A percentile compares a stretch with the other conserved stretches of the same genome.
phyloP scores from a whole-genome alignment of 331 rosid species.

The Cydonia oblonga region DNA sequence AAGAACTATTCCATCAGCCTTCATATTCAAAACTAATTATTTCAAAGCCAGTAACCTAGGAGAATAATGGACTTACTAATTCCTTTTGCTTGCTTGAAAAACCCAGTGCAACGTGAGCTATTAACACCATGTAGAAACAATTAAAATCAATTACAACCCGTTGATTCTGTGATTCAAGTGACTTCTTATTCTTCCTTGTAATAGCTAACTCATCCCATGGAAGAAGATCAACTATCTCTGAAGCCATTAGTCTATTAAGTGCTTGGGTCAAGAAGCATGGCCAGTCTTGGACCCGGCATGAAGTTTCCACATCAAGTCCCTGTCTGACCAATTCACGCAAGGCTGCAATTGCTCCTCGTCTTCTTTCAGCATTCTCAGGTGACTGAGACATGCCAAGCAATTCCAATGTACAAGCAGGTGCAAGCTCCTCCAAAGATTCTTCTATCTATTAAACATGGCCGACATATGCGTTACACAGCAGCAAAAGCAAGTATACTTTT shows the following conservation, averaged over 20 bases:
- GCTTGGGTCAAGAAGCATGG: conserved; percentile 81
- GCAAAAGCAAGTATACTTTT: background rate
- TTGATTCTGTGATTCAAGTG: conserved; percentile 88
- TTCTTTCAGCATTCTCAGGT: conserved; percentile 65
- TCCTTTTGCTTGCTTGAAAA: conserved; percentile 77
- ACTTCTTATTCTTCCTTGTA: conserved; percentile 81
- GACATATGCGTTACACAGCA: background rate
- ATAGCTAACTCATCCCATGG: conserved; percentile 73
- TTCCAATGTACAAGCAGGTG: conserved; percentile 95
- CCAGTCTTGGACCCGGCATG: conserved; percentile 91
- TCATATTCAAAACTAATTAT: background rate
- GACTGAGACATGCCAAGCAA: conserved; percentile 58
- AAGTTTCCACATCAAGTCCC: conserved; percentile 83
- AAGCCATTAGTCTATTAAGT: conserved; percentile 58
- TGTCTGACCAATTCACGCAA: conserved; percentile 87
- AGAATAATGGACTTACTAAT: conserved; percentile 51
- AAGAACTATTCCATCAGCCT: background rate
- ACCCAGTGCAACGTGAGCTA: conserved; percentile 78
- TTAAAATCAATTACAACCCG: conserved; percentile 66
- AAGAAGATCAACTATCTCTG: conserved; percentile 85
- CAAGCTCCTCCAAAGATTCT: conserved; percentile 97
- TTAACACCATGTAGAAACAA: conserved; percentile 65
- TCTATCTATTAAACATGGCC: conserved; percentile 56
- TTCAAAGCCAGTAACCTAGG: background rate
- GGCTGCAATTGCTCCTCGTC: conserved; percentile 88